These are phyloP conservation scores for Suillus sp. DNA, from an alignment of 768 basidiomycete genomes.

Conservation along the genomic window DNA sequence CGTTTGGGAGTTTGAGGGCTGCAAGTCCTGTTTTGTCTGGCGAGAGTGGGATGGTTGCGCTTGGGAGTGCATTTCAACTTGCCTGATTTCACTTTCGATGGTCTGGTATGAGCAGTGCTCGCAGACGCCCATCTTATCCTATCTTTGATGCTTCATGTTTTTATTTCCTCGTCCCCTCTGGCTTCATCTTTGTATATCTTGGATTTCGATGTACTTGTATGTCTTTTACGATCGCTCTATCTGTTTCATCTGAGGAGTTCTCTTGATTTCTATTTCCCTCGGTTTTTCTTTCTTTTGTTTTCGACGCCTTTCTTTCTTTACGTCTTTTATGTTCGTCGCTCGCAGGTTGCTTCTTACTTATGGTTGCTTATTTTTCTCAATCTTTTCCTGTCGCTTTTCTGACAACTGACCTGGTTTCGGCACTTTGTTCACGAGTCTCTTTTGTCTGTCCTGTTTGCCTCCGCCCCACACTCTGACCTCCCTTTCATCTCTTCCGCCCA, in stretches of 20 bases:
- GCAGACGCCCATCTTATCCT: not conserved
- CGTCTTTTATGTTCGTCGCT: not conserved
- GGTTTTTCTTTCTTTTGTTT: not conserved
- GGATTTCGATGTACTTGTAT: constrained; percentile 6
- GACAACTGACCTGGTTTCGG: not conserved
- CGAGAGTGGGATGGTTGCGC: constrained; percentile 38
- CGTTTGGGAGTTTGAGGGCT: constrained; percentile 57
- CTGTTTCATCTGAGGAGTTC: constrained; percentile 5
- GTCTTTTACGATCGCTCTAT: not conserved
- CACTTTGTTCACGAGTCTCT: not conserved
- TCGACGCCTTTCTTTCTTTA: not conserved
- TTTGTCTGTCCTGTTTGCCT: not conserved
- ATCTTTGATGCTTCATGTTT: constrained; percentile 7
- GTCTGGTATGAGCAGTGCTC: constrained; percentile 1
- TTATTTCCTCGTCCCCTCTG: not conserved
- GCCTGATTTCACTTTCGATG: constrained; percentile 34
- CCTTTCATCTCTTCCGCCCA: not conserved
- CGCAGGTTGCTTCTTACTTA: constrained; percentile 8
- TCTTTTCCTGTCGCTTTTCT: constrained; percentile 5
- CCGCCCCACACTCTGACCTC: not conserved
- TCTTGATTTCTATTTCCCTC: not conserved
- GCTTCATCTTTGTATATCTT: constrained; percentile 4
- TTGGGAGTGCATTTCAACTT: constrained; percentile 78
- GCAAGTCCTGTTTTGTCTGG: constrained; percentile 38
- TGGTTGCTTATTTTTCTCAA: constrained; percentile 7